Base-by-base conservation (phyloP, 2,329 filamentous ascomycete species). In the Colletotrichum orbiculare region DNA sequence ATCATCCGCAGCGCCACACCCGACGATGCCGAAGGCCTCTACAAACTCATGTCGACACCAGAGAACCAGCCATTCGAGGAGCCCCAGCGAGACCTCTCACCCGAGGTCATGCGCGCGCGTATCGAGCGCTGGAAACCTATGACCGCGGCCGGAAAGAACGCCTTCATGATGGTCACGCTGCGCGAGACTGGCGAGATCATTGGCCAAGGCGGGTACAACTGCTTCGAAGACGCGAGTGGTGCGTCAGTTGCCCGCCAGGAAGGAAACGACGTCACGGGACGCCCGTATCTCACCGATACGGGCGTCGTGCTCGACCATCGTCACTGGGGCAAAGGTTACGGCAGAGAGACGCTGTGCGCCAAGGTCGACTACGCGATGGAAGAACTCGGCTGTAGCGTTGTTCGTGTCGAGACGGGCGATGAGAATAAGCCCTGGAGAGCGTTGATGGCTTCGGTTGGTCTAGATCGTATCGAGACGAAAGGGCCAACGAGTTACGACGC, bases 1-100 rank as follows among this genome's bases (percentile, higher is more conserved):
- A 75, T 76, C 33, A 77, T 81, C 60, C 78, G 80, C 65, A 71
- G 71, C 15, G 77, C 75, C 1, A 70, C 73, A 8, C 34, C 39
- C 8, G 45, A 58, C 38, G 68, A 71, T 34, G 68, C 48, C 38
- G 61, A 59, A 1, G 67, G 54, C 6, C 54, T 69, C 39, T 43
- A 56, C 15, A 34, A 41, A 7, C 37, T 69, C 17, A 59, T 68
- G 7, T 65, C 49, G 6, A 49, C 70, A 8, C 69, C 65, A 0
- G 65, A 59, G 12, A 71, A 69, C 17, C 68, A 65, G 35, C 68
- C 67, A 5, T 62, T 54, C 13, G 56, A 56, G 0, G 37, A 8
- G 2, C 39, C 54, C 6, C 57, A 69, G 38, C 6, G 41, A 1
- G 56, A 52, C 39, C 25, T 69, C 37, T 61, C 68, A 4, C 41